Percentiles rank a stretch among this genome's conserved stretches.
Conservation (phyloP, 192 early-diverging fungal genomes). For the Umbelopsis sp. region DNA sequence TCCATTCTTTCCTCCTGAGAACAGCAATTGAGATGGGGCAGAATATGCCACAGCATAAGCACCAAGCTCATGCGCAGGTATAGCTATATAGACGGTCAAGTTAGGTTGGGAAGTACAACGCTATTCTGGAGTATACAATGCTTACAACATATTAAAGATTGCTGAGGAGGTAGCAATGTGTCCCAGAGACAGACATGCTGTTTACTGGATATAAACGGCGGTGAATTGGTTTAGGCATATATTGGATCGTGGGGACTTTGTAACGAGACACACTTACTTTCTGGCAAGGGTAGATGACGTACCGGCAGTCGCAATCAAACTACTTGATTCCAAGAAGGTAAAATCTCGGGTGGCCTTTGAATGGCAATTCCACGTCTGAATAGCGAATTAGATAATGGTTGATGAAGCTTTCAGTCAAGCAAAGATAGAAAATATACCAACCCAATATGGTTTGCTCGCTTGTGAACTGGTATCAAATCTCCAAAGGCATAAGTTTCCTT, state of each 20-base stretch:
- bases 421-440: background rate
- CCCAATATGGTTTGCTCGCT: slow-evolving; percentile 57
- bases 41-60: slow-evolving; percentile 69
- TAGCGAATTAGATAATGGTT: too few relatives aligned
- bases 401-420: too few relatives aligned
- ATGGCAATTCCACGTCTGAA: slow-evolving; percentile 53
- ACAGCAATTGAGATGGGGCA: slow-evolving; percentile 57
- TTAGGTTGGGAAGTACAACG: background rate
- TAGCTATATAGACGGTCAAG: slow-evolving; percentile 34
- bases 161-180: slow-evolving; percentile 66
- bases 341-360: slow-evolving; percentile 71
- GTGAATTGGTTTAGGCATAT: background rate
- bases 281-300: slow-evolving; percentile 49
- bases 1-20: slow-evolving; percentile 76
- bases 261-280: slow-evolving; percentile 31
- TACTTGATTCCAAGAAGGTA: slow-evolving; percentile 71
- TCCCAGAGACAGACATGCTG: slow-evolving; percentile 79
- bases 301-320: slow-evolving; percentile 72
- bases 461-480: slow-evolving; percentile 69
- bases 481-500: slow-evolving; percentile 74
- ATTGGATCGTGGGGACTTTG: too few relatives aligned
- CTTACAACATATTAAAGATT: slow-evolving; percentile 58
- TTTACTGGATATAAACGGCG: slow-evolving; percentile 4
- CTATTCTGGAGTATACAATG: background rate
- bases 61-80: slow-evolving; percentile 62